Evolutionary conservation across 805 yeast species (phyloP).

Genomic region (Torulaspora gathmanii): DNA sequence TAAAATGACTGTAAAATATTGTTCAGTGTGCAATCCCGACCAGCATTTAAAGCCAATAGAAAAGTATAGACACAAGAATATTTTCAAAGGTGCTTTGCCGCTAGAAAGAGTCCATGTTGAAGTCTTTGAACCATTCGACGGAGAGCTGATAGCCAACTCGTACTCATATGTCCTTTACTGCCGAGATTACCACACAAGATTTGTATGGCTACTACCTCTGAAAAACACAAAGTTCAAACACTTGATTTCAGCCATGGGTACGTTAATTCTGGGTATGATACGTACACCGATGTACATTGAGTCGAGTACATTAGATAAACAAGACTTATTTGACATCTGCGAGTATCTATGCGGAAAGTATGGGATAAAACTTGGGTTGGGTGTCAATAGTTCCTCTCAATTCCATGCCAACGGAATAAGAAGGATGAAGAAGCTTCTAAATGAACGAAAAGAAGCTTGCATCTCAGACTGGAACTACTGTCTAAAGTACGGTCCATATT

Average conservation of each 20-base stretch:
- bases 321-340: conserved; percentile 30
- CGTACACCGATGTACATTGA: conserved; percentile 32
- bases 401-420: conserved; percentile 23
- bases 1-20: conserved; percentile 21
- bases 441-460: conserved; percentile 20
- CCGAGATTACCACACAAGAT: conserved; percentile 31
- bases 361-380: conserved; percentile 28
- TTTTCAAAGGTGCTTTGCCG: conserved; percentile 22
- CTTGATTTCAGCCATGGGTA: conserved; percentile 16
- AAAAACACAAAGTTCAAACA: conserved; percentile 23
- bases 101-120: conserved; percentile 32
- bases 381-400: conserved; percentile 17
- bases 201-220: conserved; percentile 32
- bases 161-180: conserved; percentile 29
- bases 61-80: conserved; percentile 17
- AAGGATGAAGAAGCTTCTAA: conserved; percentile 18
- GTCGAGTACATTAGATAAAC: conserved; percentile 28
- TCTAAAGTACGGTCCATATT: conserved; percentile 19
- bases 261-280: conserved; percentile 20
- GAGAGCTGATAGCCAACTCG: conserved; percentile 23
- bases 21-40: conserved; percentile 31
- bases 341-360: conserved; percentile 23
- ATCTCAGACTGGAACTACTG: conserved; percentile 29
- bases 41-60: conserved; percentile 11
- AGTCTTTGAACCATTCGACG: conserved; percentile 26